Evolutionary conservation across 805 yeast species (phyloP).

Genomic region (Zygosaccharomyces bisporus): DNA sequence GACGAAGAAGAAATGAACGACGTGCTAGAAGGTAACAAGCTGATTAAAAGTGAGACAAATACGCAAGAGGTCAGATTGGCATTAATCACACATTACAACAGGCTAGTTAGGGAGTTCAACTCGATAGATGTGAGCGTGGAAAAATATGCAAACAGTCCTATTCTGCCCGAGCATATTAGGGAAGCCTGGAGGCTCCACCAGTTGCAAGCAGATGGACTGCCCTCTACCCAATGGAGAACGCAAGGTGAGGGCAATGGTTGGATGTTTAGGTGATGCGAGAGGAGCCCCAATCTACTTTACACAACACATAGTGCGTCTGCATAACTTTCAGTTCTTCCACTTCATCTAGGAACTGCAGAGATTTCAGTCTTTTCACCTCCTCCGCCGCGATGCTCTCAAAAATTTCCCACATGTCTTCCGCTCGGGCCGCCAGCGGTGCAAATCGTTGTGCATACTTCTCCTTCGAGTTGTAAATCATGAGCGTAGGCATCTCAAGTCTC

Average conservation of each 20-base stretch:
- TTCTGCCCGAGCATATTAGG: conserved; percentile 77
- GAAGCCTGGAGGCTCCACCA: conserved; percentile 84
- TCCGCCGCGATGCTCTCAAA: conserved; percentile 22
- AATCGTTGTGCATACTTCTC: conserved; percentile 29
- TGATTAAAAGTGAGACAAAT: conserved; percentile 28
- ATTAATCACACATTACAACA: conserved; percentile 33
- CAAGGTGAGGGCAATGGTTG: conserved; percentile 71
- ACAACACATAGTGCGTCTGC: conserved; percentile 50
- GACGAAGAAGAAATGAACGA: conserved; percentile 26
- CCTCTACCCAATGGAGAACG: conserved; percentile 61
- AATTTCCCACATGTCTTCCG: conserved; percentile 38
- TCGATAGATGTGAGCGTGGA: conserved; percentile 33
- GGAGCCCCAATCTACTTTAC: conserved; percentile 25
- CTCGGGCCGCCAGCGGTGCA: conserved; percentile 6
- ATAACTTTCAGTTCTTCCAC: conserved; percentile 52
- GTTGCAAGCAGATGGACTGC: conserved; percentile 59
- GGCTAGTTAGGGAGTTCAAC: conserved; percentile 31
- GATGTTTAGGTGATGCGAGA: conserved; percentile 52
- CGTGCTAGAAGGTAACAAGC: conserved; percentile 21
- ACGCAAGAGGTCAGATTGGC: conserved; percentile 26
- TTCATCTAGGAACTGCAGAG: conserved; percentile 55
- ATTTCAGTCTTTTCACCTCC: conserved; percentile 43
- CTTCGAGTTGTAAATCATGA: conserved; percentile 40
- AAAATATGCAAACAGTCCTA: conserved; percentile 48
- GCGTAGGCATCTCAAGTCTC: conserved; percentile 42